These are phyloP conservation scores for Stereum hirsutum DNA, from an alignment of 1,284 basidiomycete species.

Conservation along the genomic window DNA sequence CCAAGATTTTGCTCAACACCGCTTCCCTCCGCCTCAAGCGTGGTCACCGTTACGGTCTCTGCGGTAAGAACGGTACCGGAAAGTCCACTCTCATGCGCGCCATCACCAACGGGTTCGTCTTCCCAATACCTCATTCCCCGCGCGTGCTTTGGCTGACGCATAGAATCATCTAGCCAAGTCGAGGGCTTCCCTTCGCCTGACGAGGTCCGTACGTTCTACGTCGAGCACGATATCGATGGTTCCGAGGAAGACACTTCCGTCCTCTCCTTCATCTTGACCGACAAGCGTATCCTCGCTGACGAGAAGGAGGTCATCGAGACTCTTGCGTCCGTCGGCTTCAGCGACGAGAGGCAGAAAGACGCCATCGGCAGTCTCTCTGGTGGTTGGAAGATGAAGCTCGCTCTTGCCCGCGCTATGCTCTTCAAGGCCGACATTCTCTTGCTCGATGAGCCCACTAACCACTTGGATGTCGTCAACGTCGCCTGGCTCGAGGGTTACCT, in stretches of 20 bases:
- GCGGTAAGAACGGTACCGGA: constrained; percentile 97
- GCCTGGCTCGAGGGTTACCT: constrained; percentile 98
- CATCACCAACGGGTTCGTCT: constrained; percentile 70
- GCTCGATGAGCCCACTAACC: constrained; percentile 97
- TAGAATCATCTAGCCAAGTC: constrained; percentile 56
- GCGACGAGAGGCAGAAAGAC: constrained; percentile 75
- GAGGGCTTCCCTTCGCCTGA: constrained; percentile 97
- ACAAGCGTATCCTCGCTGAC: constrained; percentile 75
- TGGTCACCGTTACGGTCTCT: constrained; percentile 97
- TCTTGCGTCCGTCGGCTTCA: constrained; percentile 88
- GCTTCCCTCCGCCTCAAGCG: constrained; percentile 95
- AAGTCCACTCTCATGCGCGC: constrained; percentile 98
- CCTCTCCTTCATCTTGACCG: constrained; percentile 79
- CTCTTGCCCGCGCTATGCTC: constrained; percentile 95
- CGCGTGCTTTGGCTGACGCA: constrained; percentile 4
- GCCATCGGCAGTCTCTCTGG: constrained; percentile 91
- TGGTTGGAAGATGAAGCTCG: constrained; percentile 99
- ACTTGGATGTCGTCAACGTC: constrained; percentile 95
- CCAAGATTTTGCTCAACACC: constrained; percentile 96
- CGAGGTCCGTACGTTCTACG: constrained; percentile 96
- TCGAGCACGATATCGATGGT: constrained; percentile 98
- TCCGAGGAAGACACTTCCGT: constrained; percentile 90
- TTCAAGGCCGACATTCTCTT: constrained; percentile 98
- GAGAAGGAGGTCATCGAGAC: constrained; percentile 73
- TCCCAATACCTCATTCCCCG: background rate